Percentiles rank a stretch among this genome's conserved stretches.
phyloP scores from a whole-genome alignment of 2,329 filamentous ascomycete species.

The Akanthomyces muscarius region DNA sequence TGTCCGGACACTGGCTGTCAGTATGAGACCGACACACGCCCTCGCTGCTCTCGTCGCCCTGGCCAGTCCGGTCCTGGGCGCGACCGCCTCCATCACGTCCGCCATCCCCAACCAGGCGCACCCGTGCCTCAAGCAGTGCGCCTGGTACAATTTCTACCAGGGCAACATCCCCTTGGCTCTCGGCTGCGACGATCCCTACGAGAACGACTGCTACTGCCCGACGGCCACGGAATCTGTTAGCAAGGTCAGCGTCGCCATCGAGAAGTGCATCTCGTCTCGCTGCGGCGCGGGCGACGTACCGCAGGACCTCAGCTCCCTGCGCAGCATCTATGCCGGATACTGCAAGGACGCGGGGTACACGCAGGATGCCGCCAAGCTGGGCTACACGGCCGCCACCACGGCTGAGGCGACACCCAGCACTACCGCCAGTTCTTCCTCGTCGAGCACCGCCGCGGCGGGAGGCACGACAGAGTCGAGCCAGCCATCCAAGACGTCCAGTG shows the following conservation, averaged over 20 bases:
- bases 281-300: slow-evolving; percentile 24
- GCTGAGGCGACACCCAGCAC: slow-evolving; percentile 16
- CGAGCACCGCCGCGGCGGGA: neutral
- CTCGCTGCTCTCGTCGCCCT: neutral
- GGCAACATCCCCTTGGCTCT: slow-evolving; percentile 23
- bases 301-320: slow-evolving; percentile 25
- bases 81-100: slow-evolving; percentile 1
- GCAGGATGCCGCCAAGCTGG: slow-evolving; percentile 23
- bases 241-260: slow-evolving; percentile 22
- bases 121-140: neutral
- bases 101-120: slow-evolving; percentile 8
- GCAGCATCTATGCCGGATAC: slow-evolving; percentile 26
- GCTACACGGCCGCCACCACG: slow-evolving; percentile 24
- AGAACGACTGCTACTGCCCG: slow-evolving; percentile 27
- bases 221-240: slow-evolving; percentile 22
- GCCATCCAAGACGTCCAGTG: slow-evolving; percentile 3
- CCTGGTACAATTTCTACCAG: slow-evolving; percentile 4
- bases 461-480: slow-evolving; percentile 20
- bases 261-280: slow-evolving; percentile 21
- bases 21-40: neutral
- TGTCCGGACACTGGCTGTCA: neutral
- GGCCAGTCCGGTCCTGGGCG: neutral
- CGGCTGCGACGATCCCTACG: slow-evolving; percentile 24
- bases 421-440: slow-evolving; percentile 7
- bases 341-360: slow-evolving; percentile 27